phyloP scores from a whole-genome alignment of 2,329 filamentous ascomycete species.

The Grosmannia clavigera region DNA sequence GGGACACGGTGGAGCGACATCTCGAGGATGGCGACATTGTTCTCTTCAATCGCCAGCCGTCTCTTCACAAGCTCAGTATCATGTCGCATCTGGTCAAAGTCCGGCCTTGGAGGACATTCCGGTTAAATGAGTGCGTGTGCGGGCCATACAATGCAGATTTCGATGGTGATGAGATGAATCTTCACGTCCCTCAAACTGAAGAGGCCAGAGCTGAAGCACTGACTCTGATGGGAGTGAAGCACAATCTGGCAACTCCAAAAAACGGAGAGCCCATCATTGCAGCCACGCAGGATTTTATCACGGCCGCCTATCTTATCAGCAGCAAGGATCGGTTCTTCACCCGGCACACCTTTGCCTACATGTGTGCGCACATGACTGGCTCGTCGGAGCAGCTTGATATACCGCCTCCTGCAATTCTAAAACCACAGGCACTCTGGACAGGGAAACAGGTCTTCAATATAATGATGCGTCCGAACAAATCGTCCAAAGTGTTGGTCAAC shows the following conservation, averaged over 20 bases:
- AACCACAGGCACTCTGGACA: constrained; percentile 81
- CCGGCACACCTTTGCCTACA: constrained; percentile 73
- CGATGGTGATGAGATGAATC: constrained; percentile 97
- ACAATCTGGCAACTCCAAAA: constrained; percentile 91
- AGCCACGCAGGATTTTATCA: constrained; percentile 99
- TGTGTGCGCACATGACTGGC: constrained; percentile 81
- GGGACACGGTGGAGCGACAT: constrained; percentile 88
- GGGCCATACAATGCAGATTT: constrained; percentile 98
- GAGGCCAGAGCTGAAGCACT: constrained; percentile 92
- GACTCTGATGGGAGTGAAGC: constrained; percentile 93
- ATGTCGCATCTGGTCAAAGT: constrained; percentile 92
- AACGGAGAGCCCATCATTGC: constrained; percentile 97
- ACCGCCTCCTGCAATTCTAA: constrained; percentile 74
- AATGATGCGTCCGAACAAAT: constrained; percentile 68
- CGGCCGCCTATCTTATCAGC: constrained; percentile 80
- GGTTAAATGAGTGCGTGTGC: constrained; percentile 95
- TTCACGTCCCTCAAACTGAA: constrained; percentile 95
- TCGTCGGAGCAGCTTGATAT: constrained; percentile 66
- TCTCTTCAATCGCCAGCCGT: constrained; percentile 95
- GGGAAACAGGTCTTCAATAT: constrained; percentile 91
- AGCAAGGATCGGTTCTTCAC: constrained; percentile 91
- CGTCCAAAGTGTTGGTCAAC: constrained; percentile 76
- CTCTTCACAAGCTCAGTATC: constrained; percentile 96
- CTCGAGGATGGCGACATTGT: constrained; percentile 92
- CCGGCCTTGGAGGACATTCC: constrained; percentile 88